Evolutionary conservation across 78 protist genomes (phyloP), one percentile per base, ranked within the genome.

Genomic region (Isochrysis galbana): DNA sequence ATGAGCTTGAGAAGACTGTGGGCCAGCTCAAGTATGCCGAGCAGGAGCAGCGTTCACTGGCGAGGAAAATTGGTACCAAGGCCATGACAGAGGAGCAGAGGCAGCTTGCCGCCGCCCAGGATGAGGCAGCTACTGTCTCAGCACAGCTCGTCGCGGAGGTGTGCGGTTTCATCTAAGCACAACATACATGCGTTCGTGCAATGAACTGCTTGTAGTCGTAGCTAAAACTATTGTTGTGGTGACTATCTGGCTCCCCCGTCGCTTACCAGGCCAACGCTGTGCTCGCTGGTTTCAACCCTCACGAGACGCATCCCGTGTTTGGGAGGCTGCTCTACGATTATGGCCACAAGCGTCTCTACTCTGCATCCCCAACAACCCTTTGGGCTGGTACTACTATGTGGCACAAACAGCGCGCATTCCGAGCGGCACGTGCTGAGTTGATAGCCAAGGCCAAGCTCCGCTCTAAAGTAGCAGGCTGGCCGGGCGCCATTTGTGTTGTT

Each of bases 371-470:
- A 5, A 0, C 17, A 34, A 80, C 88, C 32, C 47, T 80, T 1
- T 80, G 88, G 88, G 34, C 88, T 7, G 88, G 48, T 23, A 80
- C 88, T 17, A 1, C 5, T 11, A 7, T 44, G 32, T 80, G 88
- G 88, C 44, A 80, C 36, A 25, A 26, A 54, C 88, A 80, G 88
- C 88, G 88, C 88, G 88, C 88, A 46, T 80, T 80, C 88, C 88
- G 88, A 23, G 17, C 11, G 21, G 55, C 22, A 38, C 47, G 88
- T 22, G 88, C 88, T 54, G 23, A 80, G 55, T 5, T 44, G 38
- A 80, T 80, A 46, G 88, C 88, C n/a, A n/a, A 25, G 55, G 88
- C 88, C 19, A 80, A 80, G 38, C 11, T 0, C 41, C n/a, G 32
- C 25, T 32, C 55, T 26, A 10, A 4, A 0, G 55, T 10, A 38